phyloP scores from a whole-genome alignment of 202 grass and related monocot genomes.

The Brachypodium distachyon region DNA sequence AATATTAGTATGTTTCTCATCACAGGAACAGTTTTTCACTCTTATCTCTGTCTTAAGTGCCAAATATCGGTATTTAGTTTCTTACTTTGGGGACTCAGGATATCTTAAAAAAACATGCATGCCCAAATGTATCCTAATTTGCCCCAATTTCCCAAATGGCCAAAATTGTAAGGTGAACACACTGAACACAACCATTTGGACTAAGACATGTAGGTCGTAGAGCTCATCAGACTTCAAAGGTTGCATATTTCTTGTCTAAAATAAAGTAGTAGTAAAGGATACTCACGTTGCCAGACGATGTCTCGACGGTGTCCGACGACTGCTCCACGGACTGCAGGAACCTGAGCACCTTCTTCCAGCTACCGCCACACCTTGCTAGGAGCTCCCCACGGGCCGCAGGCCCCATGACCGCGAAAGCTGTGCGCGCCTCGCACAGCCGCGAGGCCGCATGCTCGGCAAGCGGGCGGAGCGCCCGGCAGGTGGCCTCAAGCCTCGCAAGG shows the following conservation, averaged over 20 bases:
- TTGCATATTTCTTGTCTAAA: background rate
- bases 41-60: background rate
- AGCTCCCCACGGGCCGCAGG: constrained; percentile 39
- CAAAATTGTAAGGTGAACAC: background rate
- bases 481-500: constrained; percentile 67
- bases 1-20: background rate
- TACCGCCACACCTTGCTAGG: constrained; percentile 58
- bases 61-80: background rate
- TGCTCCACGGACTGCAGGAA: constrained; percentile 88
- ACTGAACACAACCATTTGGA: background rate
- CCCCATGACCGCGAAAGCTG: constrained; percentile 38
- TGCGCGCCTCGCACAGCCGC: constrained; percentile 46
- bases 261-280: background rate
- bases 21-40: background rate
- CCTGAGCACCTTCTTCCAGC: constrained; percentile 94
- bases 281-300: constrained; percentile 74
- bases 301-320: constrained; percentile 64
- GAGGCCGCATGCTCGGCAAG: constrained; percentile 73
- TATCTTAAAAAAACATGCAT: background rate
- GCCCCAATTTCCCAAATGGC: background rate
- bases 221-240: background rate
- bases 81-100: background rate
- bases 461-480: constrained; percentile 66
- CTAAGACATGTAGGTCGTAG: background rate
- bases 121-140: background rate